phyloP scores from a whole-genome alignment of 768 basidiomycete species.

The Lyophyllum atratum region DNA sequence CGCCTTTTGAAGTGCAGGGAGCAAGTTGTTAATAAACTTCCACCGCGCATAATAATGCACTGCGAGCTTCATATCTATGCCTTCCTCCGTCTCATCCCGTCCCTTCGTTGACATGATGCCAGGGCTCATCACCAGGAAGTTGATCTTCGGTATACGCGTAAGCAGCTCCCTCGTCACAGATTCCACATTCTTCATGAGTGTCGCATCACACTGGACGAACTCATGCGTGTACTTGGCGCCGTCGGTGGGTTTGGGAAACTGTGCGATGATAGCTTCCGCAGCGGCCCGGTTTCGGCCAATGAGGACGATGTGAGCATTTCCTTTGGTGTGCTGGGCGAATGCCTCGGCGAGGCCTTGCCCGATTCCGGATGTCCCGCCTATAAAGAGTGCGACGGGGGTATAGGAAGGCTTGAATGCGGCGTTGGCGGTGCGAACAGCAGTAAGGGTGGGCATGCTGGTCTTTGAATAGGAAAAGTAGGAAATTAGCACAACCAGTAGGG shows the following conservation, averaged over 20 bases:
- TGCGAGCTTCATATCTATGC: constrained; percentile 36
- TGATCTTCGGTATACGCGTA: constrained; percentile 42
- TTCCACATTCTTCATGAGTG: constrained; percentile 46
- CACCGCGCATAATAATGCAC: constrained; percentile 54
- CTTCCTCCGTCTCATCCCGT: constrained; percentile 33
- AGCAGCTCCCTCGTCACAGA: constrained; percentile 31
- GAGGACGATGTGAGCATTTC: constrained; percentile 49
- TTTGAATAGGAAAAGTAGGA: neutral
- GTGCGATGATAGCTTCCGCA: constrained; percentile 41
- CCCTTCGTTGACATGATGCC: constrained; percentile 43
- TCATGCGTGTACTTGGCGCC: constrained; percentile 28
- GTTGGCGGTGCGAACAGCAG: constrained; percentile 26
- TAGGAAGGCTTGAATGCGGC: constrained; percentile 20
- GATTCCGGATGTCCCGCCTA: constrained; percentile 44
- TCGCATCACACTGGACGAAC: constrained; percentile 48
- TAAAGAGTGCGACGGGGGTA: constrained; percentile 35
- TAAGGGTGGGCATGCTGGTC: constrained; percentile 22
- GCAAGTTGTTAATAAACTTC: constrained; percentile 47
- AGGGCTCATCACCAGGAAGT: constrained; percentile 49
- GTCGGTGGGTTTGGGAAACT: constrained; percentile 33
- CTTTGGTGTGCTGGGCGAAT: constrained; percentile 44
- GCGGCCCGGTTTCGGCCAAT: constrained; percentile 50
- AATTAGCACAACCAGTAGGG: neutral
- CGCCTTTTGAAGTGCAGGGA: constrained; percentile 46
- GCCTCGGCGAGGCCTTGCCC: constrained; percentile 45